Evolutionary conservation across 495 filamentous ascomycete genomes (phyloP).

Genomic region (Aspergillus coremiiformis): DNA sequence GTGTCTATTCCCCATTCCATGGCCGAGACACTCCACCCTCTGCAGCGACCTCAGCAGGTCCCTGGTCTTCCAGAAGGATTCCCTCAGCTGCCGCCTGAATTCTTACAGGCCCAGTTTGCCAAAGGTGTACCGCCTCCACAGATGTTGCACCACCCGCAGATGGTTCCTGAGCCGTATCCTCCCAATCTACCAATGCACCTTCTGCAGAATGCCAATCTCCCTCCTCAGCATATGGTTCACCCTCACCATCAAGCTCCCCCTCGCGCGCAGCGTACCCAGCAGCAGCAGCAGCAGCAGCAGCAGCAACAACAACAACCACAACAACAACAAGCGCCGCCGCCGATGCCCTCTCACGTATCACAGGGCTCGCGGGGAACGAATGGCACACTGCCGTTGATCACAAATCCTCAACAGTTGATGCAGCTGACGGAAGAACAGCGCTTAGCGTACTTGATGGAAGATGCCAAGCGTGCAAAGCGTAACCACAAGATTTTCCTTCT

Average conservation of each 20-base stretch:
- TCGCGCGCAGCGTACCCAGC: constrained; percentile 37
- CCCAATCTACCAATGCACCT: constrained; percentile 34
- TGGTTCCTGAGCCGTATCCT: constrained; percentile 38
- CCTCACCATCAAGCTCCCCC: constrained; percentile 27
- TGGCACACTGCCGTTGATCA: constrained; percentile 47
- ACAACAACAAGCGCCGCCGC: constrained; percentile 13
- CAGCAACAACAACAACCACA: constrained; percentile 25
- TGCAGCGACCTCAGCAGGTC: constrained; percentile 38
- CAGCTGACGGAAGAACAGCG: constrained; percentile 73
- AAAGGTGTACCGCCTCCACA: constrained; percentile 38
- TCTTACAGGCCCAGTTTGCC: constrained; percentile 47
- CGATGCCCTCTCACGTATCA: constrained; percentile 18
- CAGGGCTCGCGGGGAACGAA: constrained; percentile 18
- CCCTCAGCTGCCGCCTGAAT: constrained; percentile 34
- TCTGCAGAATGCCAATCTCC: constrained; percentile 34
- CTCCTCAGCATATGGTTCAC: constrained; percentile 28
- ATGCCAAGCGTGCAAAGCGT: constrained; percentile 90
- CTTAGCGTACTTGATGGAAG: constrained; percentile 71
- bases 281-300: constrained; percentile 25
- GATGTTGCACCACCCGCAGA: constrained; percentile 42
- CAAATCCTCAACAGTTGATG: constrained; percentile 65
- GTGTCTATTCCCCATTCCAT: constrained; percentile 26
- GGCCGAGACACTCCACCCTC: constrained; percentile 27
- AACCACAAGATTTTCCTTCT: constrained; percentile 97
- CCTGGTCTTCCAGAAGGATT: constrained; percentile 35